Percentiles rank a stretch among this genome's conserved stretches.
Evolutionary conservation across 257 asterid species (phyloP).

Genomic region (Nicotiana undulata): DNA sequence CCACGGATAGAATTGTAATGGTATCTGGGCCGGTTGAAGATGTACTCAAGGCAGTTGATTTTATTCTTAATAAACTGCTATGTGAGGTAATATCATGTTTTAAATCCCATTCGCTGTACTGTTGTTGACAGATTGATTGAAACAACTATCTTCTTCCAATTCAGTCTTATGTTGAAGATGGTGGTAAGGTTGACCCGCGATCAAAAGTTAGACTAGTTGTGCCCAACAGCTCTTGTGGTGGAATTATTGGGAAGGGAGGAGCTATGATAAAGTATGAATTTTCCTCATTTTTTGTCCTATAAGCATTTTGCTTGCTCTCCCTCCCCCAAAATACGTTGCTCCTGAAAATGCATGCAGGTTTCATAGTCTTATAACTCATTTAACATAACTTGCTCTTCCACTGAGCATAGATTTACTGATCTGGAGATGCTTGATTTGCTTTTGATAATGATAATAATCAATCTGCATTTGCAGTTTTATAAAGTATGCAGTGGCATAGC

Average conservation of each 20-base stretch:
- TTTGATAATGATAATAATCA: background rate
- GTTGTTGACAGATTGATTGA: background rate
- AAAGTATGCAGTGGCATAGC: background rate
- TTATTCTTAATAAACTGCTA: slow-evolving; percentile 59
- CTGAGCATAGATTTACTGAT: background rate
- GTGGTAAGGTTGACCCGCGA: slow-evolving; percentile 52
- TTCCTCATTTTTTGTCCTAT: background rate
- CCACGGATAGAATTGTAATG: slow-evolving; percentile 68
- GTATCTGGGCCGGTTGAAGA: slow-evolving; percentile 73
- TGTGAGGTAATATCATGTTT: slow-evolving; percentile 53
- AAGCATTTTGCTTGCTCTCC: background rate
- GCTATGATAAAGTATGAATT: slow-evolving; percentile 60
- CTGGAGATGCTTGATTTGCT: background rate
- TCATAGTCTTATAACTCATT: background rate
- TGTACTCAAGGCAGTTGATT: slow-evolving; percentile 75
- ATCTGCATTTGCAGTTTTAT: background rate
- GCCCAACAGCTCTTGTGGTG: slow-evolving; percentile 97
- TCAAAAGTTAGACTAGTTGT: slow-evolving; percentile 76
- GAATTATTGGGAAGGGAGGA: slow-evolving; percentile 98
- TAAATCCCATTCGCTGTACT: slow-evolving; percentile 1
- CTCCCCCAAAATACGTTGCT: background rate
- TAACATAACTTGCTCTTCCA: background rate
- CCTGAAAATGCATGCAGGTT: background rate
- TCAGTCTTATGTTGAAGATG: slow-evolving; percentile 78
- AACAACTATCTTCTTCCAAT: slow-evolving; percentile 4